Conservation (phyloP, 257 asterid species). For the Gentiana straminea region DNA sequence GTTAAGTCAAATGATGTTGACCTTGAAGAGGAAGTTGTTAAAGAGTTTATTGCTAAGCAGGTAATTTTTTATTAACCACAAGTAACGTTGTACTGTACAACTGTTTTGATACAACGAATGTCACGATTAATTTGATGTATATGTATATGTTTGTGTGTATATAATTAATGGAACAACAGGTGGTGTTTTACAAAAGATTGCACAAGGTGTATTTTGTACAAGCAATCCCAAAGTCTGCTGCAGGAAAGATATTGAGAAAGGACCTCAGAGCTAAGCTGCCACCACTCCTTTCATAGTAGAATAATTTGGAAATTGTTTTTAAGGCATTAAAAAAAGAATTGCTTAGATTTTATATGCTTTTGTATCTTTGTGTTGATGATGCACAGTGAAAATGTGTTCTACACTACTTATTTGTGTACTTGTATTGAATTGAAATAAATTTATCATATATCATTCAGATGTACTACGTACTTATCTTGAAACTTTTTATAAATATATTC, state of each 20-base stretch:
- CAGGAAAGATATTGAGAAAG: constrained; percentile 81
- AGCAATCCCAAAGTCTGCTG: constrained; percentile 69
- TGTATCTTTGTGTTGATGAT: too few species aligned
- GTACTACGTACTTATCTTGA: too few species aligned
- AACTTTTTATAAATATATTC: too few species aligned
- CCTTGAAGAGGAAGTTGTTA: constrained; percentile 62
- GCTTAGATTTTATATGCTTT: too few species aligned
- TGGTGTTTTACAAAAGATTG: constrained; percentile 74
- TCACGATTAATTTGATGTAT: background rate
- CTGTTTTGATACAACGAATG: background rate
- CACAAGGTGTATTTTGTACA: constrained; percentile 75
- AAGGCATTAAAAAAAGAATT: too few species aligned
- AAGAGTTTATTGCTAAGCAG: constrained; percentile 73
- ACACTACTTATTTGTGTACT: too few species aligned
- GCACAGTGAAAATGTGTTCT: too few species aligned
- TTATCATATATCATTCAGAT: too few species aligned
- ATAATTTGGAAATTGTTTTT: background rate
- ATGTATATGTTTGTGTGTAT: background rate
- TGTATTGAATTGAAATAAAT: too few species aligned
- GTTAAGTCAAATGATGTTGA: constrained; percentile 45
- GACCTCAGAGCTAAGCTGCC: constrained; percentile 70
- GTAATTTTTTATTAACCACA: constrained; percentile 10
- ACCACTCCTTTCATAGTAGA: background rate
- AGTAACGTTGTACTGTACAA: background rate
- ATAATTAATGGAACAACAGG: constrained; percentile 22